Evolutionary conservation across 331 rosid species (phyloP).

Genomic region (Ulmus americana): DNA sequence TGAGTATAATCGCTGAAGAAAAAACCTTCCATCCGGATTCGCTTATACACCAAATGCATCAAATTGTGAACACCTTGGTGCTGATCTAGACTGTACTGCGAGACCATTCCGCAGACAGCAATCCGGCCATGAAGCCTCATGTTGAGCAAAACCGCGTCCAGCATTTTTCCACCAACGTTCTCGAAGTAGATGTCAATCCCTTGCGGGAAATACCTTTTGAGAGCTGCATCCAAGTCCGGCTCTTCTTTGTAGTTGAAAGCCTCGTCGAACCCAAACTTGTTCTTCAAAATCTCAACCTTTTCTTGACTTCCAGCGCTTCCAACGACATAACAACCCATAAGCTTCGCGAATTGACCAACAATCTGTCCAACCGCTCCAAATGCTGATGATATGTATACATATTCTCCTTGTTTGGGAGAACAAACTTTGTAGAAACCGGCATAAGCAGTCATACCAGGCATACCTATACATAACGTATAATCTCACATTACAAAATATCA

Average conservation of each 20-base stretch:
- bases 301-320: constrained; percentile 7
- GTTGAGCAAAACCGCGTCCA: constrained; percentile 1
- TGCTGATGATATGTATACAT: constrained; percentile 1
- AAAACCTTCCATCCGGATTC: not conserved
- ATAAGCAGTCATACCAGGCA: constrained; percentile 7
- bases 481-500: not conserved
- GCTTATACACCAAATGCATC: not conserved
- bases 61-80: not conserved
- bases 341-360: constrained; percentile 3
- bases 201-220: constrained; percentile 6
- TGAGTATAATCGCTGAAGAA: not conserved
- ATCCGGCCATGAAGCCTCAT: constrained; percentile 4
- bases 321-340: constrained; percentile 1
- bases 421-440: not conserved
- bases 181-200: constrained; percentile 2
- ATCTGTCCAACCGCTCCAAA: constrained; percentile 8
- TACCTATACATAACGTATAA: not conserved
- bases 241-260: constrained; percentile 10
- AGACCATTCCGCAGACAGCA: not conserved
- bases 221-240: not conserved
- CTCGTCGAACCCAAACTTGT: constrained; percentile 7
- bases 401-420: not conserved
- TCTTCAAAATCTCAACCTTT: not conserved
- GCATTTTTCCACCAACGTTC: constrained; percentile 5
- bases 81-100: not conserved